phyloP scores from a whole-genome alignment of 139 green algal species.

The Coelastrella sp. region DNA sequence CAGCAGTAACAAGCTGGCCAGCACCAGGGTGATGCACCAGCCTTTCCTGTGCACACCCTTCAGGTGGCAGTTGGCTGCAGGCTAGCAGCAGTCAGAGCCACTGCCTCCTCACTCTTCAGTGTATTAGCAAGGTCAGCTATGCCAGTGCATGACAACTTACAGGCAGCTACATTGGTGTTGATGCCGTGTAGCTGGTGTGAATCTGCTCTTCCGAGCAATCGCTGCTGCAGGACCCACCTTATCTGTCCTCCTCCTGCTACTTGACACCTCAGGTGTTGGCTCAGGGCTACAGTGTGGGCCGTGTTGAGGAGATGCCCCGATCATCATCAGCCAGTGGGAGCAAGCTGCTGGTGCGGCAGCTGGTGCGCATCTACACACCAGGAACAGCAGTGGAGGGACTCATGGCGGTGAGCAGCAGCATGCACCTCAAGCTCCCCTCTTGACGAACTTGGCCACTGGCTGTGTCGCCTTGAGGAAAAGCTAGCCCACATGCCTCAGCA shows the following conservation, averaged over 20 bases:
- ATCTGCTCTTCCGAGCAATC: neutral
- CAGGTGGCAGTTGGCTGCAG: no score
- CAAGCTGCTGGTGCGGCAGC: conserved; percentile 58
- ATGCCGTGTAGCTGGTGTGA: neutral
- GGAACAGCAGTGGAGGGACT: conserved; percentile 63
- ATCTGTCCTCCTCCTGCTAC: neutral
- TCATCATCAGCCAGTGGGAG: neutral
- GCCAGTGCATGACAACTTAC: no score
- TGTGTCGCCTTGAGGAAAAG: no score
- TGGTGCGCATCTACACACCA: conserved; percentile 73
- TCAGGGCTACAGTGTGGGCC: conserved; percentile 69
- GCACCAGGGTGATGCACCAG: neutral
- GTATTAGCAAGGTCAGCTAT: no score
- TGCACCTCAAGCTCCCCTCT: no score
- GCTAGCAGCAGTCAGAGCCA: no score
- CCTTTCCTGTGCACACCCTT: no score
- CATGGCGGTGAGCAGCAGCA: neutral
- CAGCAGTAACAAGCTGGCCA: no score
- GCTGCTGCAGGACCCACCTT: neutral
- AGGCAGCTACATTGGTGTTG: no score
- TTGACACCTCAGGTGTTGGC: conserved; percentile 57
- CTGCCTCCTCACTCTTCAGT: no score
- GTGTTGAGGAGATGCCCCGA: conserved; percentile 64
- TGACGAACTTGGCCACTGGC: no score
- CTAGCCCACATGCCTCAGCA: no score